Base-by-base conservation (phyloP, 768 basidiomycete species). In the Trametes coccinea region DNA sequence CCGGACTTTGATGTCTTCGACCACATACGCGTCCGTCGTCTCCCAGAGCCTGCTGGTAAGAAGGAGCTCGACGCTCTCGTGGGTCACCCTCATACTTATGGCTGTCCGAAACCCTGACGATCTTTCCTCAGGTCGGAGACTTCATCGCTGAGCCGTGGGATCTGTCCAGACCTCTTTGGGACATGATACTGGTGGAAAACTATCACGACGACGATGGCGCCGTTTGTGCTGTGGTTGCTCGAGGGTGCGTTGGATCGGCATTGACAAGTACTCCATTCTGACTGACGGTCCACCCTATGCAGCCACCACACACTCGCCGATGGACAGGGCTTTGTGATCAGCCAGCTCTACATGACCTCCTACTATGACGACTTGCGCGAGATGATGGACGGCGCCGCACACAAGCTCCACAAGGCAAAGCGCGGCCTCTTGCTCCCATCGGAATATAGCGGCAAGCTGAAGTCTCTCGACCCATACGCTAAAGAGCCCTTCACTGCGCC, bases 301-400 rank as follows among this genome's bases (percentile, higher is more conserved):
- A 69, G 69, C 3, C 69, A 69, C 48, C 69, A 69, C 29, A 63
- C 69, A 1, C 61, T 69, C 4, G 63, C 69, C 4, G 69, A 69
- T 44, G 69, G 69, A 3, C 69, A 67, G 53, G 68, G 69, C 4
- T 69, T 69, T 27, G 66, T 69, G 4, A 66, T 69, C 51, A 67
- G 69, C 53, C 69, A 69, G 52, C 59, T 69, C 1, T 69, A 61
- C 59, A 57, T 69, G 54, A 67, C 69, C 2, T 67, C 66, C 16
- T 69, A 69, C 52, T 61, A 62, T 48, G 66, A 64, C 16, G 66
- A 66, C n/a, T 55, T 69, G 13, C 27, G 58, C 1, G 30, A 67
- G 16, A 47, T 60, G 43, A 67, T 69, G 66, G 49, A 59, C 17
- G 39, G 44, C 10, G 51, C 61, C 0, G 53, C 58, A 2, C 43